phyloP scores from a whole-genome alignment of 2,329 filamentous ascomycete genomes.

The Talaromyces rugulosus region DNA sequence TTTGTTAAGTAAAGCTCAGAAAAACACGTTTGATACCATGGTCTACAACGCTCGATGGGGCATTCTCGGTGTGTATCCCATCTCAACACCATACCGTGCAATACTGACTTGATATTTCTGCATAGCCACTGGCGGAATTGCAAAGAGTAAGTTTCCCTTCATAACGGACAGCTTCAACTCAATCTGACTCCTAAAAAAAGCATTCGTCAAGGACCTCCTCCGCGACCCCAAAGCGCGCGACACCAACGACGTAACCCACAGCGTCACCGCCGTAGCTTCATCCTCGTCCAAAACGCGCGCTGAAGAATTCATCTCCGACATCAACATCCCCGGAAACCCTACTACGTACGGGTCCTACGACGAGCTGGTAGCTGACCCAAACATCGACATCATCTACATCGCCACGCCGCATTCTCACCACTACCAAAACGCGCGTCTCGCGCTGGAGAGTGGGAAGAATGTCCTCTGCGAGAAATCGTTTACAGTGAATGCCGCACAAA shows the following conservation, averaged over 20 bases:
- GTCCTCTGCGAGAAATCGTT: slow-evolving; percentile 90
- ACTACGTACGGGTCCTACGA: slow-evolving; percentile 76
- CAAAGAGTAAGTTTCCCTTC: slow-evolving; percentile 26
- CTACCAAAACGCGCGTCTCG: slow-evolving; percentile 86
- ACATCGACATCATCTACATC: slow-evolving; percentile 82
- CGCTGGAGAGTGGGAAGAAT: slow-evolving; percentile 76
- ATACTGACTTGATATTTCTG: neutral
- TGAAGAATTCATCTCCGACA: slow-evolving; percentile 65
- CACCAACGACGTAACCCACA: slow-evolving; percentile 69
- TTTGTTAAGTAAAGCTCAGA: neutral
- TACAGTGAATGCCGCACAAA: slow-evolving; percentile 76
- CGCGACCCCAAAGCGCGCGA: slow-evolving; percentile 66
- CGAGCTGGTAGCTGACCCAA: slow-evolving; percentile 71
- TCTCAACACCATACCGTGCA: neutral
- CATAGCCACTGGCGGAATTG: slow-evolving; percentile 43
- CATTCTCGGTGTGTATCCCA: slow-evolving; percentile 36
- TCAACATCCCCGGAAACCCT: slow-evolving; percentile 63
- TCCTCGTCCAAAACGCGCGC: slow-evolving; percentile 64
- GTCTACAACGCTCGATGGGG: slow-evolving; percentile 38
- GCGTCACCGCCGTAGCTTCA: slow-evolving; percentile 74
- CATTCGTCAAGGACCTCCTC: slow-evolving; percentile 73
- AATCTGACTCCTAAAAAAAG: slow-evolving; percentile 26
- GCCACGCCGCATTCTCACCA: slow-evolving; percentile 90
- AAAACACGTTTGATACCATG: slow-evolving; percentile 12
- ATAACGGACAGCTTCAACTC: neutral